phyloP scores from a whole-genome alignment of 257 asterid species.

The Ajuga chamaepitys region DNA sequence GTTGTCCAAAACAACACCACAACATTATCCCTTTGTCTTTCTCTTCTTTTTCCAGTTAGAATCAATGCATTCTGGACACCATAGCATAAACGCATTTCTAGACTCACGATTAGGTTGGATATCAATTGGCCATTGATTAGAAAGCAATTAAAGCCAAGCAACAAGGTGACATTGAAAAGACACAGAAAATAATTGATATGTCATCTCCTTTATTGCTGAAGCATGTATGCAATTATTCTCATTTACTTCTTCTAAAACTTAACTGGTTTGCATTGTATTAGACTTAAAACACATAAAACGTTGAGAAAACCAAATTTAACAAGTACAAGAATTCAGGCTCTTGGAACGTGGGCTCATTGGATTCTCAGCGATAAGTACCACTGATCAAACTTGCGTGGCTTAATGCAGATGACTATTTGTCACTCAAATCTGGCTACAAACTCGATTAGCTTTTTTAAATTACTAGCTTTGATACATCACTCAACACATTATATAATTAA shows the following conservation, averaged over 20 bases:
- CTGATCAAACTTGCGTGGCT: neutral
- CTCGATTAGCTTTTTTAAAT: neutral
- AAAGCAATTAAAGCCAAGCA: too few relatives aligned
- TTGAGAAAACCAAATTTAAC: neutral
- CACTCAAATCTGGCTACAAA: neutral
- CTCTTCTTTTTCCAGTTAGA: neutral
- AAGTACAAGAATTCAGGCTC: neutral
- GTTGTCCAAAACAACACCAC: slow-evolving; percentile 1
- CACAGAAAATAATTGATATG: neutral
- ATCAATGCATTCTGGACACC: too few relatives aligned
- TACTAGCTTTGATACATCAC: neutral
- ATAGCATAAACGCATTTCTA: too few relatives aligned
- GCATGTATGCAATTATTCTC: neutral
- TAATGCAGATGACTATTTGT: neutral
- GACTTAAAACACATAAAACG: neutral
- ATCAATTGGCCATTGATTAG: too few relatives aligned
- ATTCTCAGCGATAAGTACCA: neutral
- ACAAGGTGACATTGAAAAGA: neutral
- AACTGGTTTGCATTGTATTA: neutral
- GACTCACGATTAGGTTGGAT: too few relatives aligned
- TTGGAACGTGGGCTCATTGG: neutral
- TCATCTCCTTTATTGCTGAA: neutral
- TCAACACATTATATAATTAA: slow-evolving; percentile 3
- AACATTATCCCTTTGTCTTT: neutral
- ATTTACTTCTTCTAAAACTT: neutral